A percentile compares a stretch with the other conserved stretches of the same genome.
Evolutionary conservation across 805 yeast genomes (phyloP).

Genomic region (Ogataea zsoltii): DNA sequence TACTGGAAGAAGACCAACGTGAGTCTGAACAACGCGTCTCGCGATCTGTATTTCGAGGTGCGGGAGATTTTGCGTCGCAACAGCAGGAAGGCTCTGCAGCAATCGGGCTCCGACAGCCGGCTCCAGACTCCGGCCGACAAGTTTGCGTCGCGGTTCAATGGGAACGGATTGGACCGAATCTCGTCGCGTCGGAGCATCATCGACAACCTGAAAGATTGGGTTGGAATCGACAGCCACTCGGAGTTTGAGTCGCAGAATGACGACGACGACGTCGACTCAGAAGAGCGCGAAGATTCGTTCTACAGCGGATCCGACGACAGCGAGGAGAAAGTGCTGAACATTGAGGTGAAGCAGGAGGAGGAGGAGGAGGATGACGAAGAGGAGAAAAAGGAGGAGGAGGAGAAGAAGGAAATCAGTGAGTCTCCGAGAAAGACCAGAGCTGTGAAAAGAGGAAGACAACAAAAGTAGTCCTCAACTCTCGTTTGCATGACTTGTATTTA

Average conservation of each 20-base stretch:
- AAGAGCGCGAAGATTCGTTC: conserved; percentile 10
- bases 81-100: conserved; percentile 15
- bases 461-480: neutral
- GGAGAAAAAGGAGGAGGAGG: neutral
- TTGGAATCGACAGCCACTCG: conserved; percentile 32
- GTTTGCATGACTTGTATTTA: no score
- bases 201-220: conserved; percentile 38
- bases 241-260: conserved; percentile 26
- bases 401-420: neutral
- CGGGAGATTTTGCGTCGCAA: conserved; percentile 60
- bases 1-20: conserved; percentile 78
- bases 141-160: conserved; percentile 64
- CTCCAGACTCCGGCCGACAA: conserved; percentile 61
- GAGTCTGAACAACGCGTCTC: conserved; percentile 68
- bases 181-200: conserved; percentile 29
- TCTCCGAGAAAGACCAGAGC: neutral
- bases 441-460: neutral
- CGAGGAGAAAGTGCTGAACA: conserved; percentile 1
- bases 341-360: neutral
- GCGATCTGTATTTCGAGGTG: conserved; percentile 82
- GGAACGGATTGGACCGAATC: conserved; percentile 43
- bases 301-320: conserved; percentile 1
- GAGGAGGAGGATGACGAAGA: neutral
- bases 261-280: conserved; percentile 9
- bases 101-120: conserved; percentile 13